A percentile compares a stretch with the other conserved stretches of the same genome.
phyloP scores from a whole-genome alignment of 352 stramenopile genomes.

The Phytopythium montanum region DNA sequence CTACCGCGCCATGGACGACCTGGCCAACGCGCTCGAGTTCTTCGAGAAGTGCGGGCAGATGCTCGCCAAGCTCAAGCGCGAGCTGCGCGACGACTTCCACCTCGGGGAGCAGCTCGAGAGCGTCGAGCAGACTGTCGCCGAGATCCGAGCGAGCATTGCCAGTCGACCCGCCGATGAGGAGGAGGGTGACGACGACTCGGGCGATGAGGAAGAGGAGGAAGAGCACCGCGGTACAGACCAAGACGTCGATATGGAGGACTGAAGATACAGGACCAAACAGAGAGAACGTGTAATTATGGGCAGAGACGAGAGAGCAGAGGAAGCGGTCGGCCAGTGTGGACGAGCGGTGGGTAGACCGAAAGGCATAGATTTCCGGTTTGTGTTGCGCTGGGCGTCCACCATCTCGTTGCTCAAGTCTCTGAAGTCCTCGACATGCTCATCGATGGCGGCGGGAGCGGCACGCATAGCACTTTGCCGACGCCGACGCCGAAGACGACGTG shows the following conservation, averaged over 20 bases:
- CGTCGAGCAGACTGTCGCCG: slow-evolving; percentile 57
- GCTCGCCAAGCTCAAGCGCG: slow-evolving; percentile 78
- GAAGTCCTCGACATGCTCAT: slow-evolving; percentile 4
- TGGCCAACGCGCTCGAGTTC: slow-evolving; percentile 80
- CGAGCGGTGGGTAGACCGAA: not conserved
- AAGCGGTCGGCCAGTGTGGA: not conserved
- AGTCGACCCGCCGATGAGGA: slow-evolving; percentile 52
- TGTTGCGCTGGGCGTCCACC: not conserved
- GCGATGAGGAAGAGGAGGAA: slow-evolving; percentile 39
- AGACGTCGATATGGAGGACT: slow-evolving; percentile 84
- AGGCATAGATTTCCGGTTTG: slow-evolving; percentile 51
- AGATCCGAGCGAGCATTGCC: slow-evolving; percentile 51
- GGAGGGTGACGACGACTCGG: slow-evolving; percentile 43
- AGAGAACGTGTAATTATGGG: slow-evolving; percentile 17
- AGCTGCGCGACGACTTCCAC: slow-evolving; percentile 68
- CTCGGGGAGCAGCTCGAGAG: slow-evolving; percentile 78
- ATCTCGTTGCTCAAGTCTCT: slow-evolving; percentile 21
- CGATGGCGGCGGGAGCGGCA: slow-evolving; percentile 33
- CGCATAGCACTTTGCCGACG: slow-evolving; percentile 43
- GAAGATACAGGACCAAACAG: slow-evolving; percentile 15
- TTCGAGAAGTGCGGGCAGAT: slow-evolving; percentile 78
- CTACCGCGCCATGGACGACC: slow-evolving; percentile 84
- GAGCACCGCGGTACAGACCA: slow-evolving; percentile 37
- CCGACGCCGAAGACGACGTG: slow-evolving; percentile 71
- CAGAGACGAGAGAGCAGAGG: slow-evolving; percentile 5